phyloP scores from a whole-genome alignment of 2,329 filamentous ascomycete genomes.

The Pseudocercospora musae region DNA sequence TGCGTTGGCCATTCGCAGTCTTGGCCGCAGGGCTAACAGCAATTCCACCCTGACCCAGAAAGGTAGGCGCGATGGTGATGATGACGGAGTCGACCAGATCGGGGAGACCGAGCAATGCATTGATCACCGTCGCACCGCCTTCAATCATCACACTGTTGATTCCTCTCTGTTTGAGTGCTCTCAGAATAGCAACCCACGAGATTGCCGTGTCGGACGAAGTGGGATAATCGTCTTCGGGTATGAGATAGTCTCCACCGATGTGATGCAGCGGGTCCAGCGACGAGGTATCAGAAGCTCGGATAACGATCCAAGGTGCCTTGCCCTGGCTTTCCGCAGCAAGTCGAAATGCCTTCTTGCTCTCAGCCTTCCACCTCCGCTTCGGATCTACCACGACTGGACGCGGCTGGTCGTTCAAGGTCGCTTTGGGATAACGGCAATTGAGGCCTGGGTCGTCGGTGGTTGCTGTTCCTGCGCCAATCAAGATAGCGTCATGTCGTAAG shows the following conservation, averaged over 20 bases:
- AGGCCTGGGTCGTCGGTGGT: conserved; percentile 80
- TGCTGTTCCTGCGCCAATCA: conserved; percentile 80
- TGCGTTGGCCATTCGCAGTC: conserved; percentile 43
- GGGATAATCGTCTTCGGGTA: conserved; percentile 9
- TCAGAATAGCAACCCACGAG: conserved; percentile 64
- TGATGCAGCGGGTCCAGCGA: conserved; percentile 34
- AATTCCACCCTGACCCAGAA: conserved; percentile 81
- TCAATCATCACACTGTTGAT: conserved; percentile 86
- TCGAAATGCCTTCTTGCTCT: conserved; percentile 59
- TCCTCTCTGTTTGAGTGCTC: conserved; percentile 55
- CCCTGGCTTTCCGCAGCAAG: conserved; percentile 64
- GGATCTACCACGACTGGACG: conserved; percentile 82
- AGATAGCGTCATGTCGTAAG: conserved; percentile 75
- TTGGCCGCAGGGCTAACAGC: conserved; percentile 67
- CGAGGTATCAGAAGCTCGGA: background rate
- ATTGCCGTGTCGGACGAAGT: conserved; percentile 28
- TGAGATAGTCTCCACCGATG: conserved; percentile 24
- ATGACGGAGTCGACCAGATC: conserved; percentile 72
- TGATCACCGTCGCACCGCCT: conserved; percentile 79
- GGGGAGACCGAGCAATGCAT: conserved; percentile 64
- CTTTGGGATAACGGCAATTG: conserved; percentile 68
- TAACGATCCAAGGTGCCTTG: conserved; percentile 60
- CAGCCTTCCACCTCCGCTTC: conserved; percentile 66
- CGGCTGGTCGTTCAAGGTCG: conserved; percentile 61
- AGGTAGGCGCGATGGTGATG: conserved; percentile 84